Evolutionary conservation across 2,329 filamentous ascomycete species (phyloP).

Genomic region (Xylariaceae sp.): DNA sequence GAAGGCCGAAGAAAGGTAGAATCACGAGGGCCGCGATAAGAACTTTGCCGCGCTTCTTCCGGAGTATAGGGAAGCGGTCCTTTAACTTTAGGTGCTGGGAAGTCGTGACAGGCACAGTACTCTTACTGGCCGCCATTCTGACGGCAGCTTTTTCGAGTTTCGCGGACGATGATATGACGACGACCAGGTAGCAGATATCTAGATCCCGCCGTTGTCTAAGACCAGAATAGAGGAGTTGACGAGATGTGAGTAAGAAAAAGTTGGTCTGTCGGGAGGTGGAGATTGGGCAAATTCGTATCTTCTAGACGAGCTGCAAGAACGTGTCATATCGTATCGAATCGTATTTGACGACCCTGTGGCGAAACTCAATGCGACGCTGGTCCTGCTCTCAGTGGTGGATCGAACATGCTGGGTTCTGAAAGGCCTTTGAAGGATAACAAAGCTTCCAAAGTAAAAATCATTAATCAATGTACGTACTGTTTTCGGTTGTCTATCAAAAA

Average conservation of each 20-base stretch:
- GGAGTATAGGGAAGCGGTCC: constrained; percentile 26
- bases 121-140: constrained; percentile 7
- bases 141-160: background rate
- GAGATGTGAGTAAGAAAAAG: background rate
- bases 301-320: too few species aligned
- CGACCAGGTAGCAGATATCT: background rate
- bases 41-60: constrained; percentile 26
- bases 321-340: too few species aligned
- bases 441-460: background rate
- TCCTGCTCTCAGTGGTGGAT: background rate
- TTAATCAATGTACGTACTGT: background rate
- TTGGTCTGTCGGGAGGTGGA: too few species aligned
- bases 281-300: too few species aligned
- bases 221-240: background rate
- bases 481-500: background rate
- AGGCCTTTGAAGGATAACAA: background rate
- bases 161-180: background rate
- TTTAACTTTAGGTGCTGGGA: constrained; percentile 21
- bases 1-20: constrained; percentile 29
- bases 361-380: background rate
- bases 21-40: constrained; percentile 28
- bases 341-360: background rate
- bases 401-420: background rate
- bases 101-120: background rate
- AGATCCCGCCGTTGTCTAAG: background rate